These are phyloP conservation scores for Panicum miliaceum DNA, from an alignment of 176 grass and related monocot genomes.

Conservation along the genomic window DNA sequence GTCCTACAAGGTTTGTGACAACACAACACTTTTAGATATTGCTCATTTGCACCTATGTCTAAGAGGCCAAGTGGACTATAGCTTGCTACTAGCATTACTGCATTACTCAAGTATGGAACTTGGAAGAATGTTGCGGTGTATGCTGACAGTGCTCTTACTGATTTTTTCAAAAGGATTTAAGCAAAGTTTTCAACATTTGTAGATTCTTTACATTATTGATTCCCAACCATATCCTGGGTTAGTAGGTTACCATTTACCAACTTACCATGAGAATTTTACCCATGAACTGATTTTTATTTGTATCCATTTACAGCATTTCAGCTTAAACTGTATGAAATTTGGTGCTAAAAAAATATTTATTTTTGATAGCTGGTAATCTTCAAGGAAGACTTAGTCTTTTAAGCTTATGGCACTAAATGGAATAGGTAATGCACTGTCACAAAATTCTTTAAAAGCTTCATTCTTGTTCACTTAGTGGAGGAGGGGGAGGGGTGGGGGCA, in stretches of 20 bases:
- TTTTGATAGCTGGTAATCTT: neutral
- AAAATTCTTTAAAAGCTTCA: neutral
- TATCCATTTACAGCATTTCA: slow-evolving; percentile 10
- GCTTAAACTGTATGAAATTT: slow-evolving; percentile 8
- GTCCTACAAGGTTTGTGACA: slow-evolving; percentile 4
- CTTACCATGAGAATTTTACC: neutral
- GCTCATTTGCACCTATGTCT: slow-evolving; percentile 1
- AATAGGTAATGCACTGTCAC: neutral
- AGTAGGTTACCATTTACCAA: neutral
- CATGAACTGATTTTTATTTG: slow-evolving; percentile 1
- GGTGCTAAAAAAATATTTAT: neutral
- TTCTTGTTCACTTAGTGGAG: neutral
- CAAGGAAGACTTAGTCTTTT: neutral
- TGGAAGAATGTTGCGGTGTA: neutral
- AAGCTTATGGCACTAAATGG: neutral
- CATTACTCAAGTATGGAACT: neutral
- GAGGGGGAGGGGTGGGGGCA: neutral
- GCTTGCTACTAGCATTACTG: neutral
- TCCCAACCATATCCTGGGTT: neutral
- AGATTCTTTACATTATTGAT: neutral
- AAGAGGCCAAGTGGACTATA: neutral
- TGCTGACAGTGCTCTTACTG: neutral
- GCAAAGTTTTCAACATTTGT: neutral
- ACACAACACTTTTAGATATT: neutral
- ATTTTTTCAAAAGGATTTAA: slow-evolving; percentile 2